Conservation (phyloP, 176 grass and related monocot genomes). For the Cymbopogon citratus region DNA sequence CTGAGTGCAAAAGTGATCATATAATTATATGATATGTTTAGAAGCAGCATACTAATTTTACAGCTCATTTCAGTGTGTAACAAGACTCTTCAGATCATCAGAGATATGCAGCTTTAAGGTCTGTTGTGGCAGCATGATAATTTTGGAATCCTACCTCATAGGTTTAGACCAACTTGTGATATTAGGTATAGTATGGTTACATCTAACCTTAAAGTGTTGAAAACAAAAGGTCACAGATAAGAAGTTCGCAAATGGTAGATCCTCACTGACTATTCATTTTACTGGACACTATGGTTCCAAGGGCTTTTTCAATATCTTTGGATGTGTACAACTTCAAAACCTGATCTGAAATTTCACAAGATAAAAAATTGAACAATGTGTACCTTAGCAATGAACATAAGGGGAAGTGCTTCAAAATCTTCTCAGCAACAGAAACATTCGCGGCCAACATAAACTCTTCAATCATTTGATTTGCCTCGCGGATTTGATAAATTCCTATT, state of each 20-base stretch:
- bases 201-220: not conserved
- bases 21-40: not conserved
- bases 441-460: conserved; percentile 99
- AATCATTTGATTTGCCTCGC: conserved; percentile 99
- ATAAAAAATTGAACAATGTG: conserved; percentile 10
- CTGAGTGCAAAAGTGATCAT: not conserved
- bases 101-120: not conserved
- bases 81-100: not conserved
- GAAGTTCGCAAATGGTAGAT: not conserved
- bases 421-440: conserved; percentile 93
- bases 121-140: not conserved
- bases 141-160: not conserved
- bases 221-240: not conserved
- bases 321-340: conserved; percentile 12
- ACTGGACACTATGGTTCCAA: not conserved
- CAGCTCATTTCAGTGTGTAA: not conserved
- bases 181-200: not conserved
- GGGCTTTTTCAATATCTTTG: not conserved
- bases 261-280: not conserved
- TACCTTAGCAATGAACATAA: conserved; percentile 85
- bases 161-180: not conserved
- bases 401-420: conserved; percentile 91
- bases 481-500: conserved; percentile 97
- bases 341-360: not conserved
- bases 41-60: not conserved